Evolutionary conservation across 1,139 yeast genomes (phyloP).

Genomic region (Pichia sp.): DNA sequence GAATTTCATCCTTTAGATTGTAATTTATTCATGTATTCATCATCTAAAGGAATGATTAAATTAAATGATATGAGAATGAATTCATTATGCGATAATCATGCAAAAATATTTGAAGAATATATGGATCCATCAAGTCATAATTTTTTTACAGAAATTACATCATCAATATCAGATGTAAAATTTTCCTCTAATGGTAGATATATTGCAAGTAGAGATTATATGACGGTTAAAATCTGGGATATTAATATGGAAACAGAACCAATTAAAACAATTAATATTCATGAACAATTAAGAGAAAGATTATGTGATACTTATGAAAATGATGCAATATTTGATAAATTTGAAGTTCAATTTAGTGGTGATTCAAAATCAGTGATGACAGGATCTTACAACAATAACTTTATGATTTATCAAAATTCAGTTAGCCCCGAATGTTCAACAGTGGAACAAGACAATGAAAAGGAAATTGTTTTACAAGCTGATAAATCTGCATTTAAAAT

Average conservation of each 20-base stretch:
- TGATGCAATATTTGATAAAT: conserved; percentile 97
- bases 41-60: conserved; percentile 93
- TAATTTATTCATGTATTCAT: conserved; percentile 93
- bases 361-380: conserved; percentile 93
- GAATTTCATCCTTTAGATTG: conserved; percentile 96
- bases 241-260: conserved; percentile 96
- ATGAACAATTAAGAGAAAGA: conserved; percentile 89
- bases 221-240: conserved; percentile 98
- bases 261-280: conserved; percentile 87
- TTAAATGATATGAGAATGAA: conserved; percentile 95
- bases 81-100: conserved; percentile 87
- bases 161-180: conserved; percentile 89
- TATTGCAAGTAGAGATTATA: conserved; percentile 91
- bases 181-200: conserved; percentile 90
- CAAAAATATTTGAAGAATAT: conserved; percentile 88
- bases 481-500: conserved; percentile 94
- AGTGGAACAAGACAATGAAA: conserved; percentile 33
- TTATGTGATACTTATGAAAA: conserved; percentile 97
- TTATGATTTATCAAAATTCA: conserved; percentile 91
- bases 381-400: conserved; percentile 94
- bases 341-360: conserved; percentile 93
- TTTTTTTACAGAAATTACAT: conserved; percentile 95
- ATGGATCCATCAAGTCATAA: conserved; percentile 90
- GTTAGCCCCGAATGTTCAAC: conserved; percentile 39
- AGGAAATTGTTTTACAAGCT: conserved; percentile 87